Percentiles rank a stretch among this genome's conserved stretches.
These are phyloP conservation scores for Fragaria nilgerrensis DNA, from an alignment of 306 rosid genomes.

Conservation along the genomic window DNA sequence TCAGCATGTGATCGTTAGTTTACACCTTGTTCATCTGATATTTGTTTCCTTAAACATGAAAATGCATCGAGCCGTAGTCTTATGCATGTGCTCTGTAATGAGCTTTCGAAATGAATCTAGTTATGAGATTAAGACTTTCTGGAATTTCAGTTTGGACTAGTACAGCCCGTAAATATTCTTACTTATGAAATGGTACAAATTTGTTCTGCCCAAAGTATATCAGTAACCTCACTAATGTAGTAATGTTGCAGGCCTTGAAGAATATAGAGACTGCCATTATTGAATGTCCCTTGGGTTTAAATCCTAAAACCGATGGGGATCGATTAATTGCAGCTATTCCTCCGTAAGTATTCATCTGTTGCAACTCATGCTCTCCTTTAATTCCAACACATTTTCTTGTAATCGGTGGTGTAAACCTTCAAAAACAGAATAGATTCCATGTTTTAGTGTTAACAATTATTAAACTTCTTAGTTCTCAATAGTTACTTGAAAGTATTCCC, in stretches of 20 bases:
- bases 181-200: neutral
- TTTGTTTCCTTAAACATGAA: neutral
- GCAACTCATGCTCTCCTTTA: constrained; percentile 12
- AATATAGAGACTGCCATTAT: constrained; percentile 80
- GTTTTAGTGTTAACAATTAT: neutral
- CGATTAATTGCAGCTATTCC: constrained; percentile 92
- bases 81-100: neutral
- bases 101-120: neutral
- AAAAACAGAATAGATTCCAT: neutral
- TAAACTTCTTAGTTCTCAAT: neutral
- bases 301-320: constrained; percentile 80
- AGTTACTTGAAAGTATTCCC: neutral
- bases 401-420: neutral
- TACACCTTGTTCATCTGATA: neutral
- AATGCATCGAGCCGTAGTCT: neutral
- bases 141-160: neutral
- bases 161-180: neutral
- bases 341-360: constrained; percentile 56
- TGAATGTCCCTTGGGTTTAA: constrained; percentile 81
- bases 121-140: neutral
- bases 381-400: constrained; percentile 16
- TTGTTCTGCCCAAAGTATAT: neutral
- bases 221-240: constrained; percentile 7
- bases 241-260: constrained; percentile 54
- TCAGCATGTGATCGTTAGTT: neutral